These are phyloP conservation scores for Penicillium palitans DNA, from an alignment of 2,329 filamentous ascomycete species.

Conservation along the genomic window DNA sequence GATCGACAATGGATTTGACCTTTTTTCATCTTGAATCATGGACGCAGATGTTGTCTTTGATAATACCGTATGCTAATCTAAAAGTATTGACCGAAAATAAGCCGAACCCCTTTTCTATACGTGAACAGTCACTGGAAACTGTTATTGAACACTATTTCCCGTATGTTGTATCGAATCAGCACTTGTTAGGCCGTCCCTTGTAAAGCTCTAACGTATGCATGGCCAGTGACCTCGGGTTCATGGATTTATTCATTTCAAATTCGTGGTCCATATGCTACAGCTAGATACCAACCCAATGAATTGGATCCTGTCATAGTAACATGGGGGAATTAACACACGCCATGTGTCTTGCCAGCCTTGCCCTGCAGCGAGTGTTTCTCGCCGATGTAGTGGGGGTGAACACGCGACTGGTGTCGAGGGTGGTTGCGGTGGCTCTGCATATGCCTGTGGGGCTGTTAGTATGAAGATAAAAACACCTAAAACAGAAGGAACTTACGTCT, in stretches of 20 bases:
- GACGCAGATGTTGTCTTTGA: too few relatives aligned
- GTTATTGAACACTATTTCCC: too few relatives aligned
- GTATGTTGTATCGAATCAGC: too few relatives aligned
- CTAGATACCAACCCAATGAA: neutral
- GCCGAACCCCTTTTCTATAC: too few relatives aligned
- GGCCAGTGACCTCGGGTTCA: neutral
- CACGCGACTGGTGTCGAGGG: slow-evolving; percentile 54
- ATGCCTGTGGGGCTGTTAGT: slow-evolving; percentile 35
- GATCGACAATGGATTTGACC: too few relatives aligned
- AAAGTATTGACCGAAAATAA: too few relatives aligned
- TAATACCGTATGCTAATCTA: too few relatives aligned
- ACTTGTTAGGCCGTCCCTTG: too few relatives aligned
- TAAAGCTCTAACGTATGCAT: too few relatives aligned
- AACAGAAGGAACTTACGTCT: slow-evolving; percentile 53
- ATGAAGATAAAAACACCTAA: neutral
- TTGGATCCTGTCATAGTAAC: neutral
- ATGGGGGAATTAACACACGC: slow-evolving; percentile 63
- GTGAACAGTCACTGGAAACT: too few relatives aligned
- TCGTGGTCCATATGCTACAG: neutral
- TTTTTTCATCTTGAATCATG: too few relatives aligned
- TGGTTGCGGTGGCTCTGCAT: slow-evolving; percentile 58
- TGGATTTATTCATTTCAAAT: neutral
- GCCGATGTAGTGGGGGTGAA: slow-evolving; percentile 57
- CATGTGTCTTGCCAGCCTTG: slow-evolving; percentile 87
- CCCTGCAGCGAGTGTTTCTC: slow-evolving; percentile 87